phyloP scores from a whole-genome alignment of 2,329 filamentous ascomycete species.

The Clarireedia monteithiana region DNA sequence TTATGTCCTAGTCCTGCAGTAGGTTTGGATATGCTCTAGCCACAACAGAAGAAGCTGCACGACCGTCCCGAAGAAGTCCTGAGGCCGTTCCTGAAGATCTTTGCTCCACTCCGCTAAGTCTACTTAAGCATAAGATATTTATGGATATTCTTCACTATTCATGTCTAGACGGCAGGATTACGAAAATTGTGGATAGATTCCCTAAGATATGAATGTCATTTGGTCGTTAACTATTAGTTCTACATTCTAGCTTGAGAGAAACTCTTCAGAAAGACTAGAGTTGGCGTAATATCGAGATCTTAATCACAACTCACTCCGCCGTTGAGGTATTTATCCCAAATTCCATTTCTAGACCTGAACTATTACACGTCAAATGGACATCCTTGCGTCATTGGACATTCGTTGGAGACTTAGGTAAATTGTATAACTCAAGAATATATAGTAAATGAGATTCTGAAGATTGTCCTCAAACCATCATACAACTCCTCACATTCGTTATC shows the following conservation, averaged over 20 bases:
- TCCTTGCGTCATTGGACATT: background rate
- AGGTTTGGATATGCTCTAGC: too few species aligned
- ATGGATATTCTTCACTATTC: background rate
- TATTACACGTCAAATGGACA: background rate
- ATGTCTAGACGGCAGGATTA: background rate
- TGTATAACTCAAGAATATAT: background rate
- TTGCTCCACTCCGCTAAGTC: background rate
- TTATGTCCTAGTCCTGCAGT: too few species aligned
- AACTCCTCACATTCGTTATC: background rate
- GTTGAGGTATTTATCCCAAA: background rate
- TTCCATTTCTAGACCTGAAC: background rate
- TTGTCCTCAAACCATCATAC: too few species aligned
- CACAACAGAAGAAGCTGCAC: too few species aligned
- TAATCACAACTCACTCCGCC: background rate
- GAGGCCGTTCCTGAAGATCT: slow-evolving; percentile 5
- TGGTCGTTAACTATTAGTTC: background rate
- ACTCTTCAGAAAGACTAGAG: background rate
- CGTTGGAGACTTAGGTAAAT: background rate
- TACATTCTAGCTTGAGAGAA: background rate
- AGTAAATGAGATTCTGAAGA: too few species aligned
- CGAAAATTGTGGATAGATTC: background rate
- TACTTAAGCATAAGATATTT: background rate
- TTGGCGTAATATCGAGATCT: background rate
- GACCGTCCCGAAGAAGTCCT: too few species aligned
- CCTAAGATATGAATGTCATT: background rate